Percentiles rank a stretch among this genome's conserved stretches.
These are phyloP conservation scores for Cynanchum wilfordii DNA, from an alignment of 257 asterid genomes.

Conservation along the genomic window DNA sequence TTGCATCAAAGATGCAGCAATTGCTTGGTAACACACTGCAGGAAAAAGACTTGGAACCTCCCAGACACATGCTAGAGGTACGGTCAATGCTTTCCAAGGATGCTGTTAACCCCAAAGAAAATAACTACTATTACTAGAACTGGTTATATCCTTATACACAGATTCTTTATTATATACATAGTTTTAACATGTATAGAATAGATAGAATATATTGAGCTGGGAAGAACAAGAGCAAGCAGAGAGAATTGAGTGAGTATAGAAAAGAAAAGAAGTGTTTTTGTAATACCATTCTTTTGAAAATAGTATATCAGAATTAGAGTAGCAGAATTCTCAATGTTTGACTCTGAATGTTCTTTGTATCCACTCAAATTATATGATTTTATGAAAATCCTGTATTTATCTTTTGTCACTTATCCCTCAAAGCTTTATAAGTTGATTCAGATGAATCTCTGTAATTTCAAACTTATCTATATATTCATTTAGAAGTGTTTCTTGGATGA, in stretches of 20 bases:
- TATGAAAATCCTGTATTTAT: too few species aligned
- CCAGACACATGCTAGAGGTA: slow-evolving; percentile 69
- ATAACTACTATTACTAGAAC: slow-evolving; percentile 53
- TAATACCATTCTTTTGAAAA: background rate
- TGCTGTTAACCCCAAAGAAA: slow-evolving; percentile 52
- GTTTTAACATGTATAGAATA: background rate
- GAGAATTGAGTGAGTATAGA: too few species aligned
- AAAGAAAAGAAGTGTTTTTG: background rate
- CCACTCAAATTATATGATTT: too few species aligned
- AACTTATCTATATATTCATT: too few species aligned
- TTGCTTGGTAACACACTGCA: slow-evolving; percentile 70
- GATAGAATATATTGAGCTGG: too few species aligned
- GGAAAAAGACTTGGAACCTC: slow-evolving; percentile 76
- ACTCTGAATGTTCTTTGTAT: background rate
- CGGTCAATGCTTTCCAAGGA: slow-evolving; percentile 84
- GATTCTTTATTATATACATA: background rate
- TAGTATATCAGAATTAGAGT: background rate
- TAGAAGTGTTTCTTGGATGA: too few species aligned
- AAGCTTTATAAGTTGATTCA: too few species aligned
- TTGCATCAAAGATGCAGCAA: slow-evolving; percentile 83
- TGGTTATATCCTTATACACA: background rate
- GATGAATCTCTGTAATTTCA: too few species aligned
- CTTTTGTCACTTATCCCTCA: too few species aligned
- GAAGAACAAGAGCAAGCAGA: too few species aligned
- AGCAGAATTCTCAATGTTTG: background rate